Evolutionary conservation across 2,329 filamentous ascomycete genomes (phyloP).

Genomic region (Aspergillus udagawae): DNA sequence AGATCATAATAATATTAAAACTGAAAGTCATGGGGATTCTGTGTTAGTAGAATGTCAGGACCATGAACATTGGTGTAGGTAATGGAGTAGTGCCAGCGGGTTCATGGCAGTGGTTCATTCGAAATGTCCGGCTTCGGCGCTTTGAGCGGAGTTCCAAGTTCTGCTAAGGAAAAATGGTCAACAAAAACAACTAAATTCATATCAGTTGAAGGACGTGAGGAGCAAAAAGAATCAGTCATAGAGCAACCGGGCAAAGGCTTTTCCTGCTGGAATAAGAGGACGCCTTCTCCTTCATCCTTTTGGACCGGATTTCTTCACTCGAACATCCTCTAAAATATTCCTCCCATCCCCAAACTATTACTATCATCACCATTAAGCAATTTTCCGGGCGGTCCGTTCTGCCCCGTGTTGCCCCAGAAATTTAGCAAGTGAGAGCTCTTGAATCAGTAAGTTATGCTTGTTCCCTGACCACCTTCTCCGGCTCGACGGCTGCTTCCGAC

Average conservation of each 20-base stretch:
- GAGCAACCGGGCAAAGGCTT: slow-evolving; percentile 20
- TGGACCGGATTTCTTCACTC: slow-evolving; percentile 1
- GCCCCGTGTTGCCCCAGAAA: slow-evolving; percentile 10
- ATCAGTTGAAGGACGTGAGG: slow-evolving; percentile 3
- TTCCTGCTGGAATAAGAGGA: slow-evolving; percentile 21
- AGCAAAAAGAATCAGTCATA: slow-evolving; percentile 4
- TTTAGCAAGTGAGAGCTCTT: neutral
- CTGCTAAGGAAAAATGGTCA: slow-evolving; percentile 3
- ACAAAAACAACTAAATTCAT: slow-evolving; percentile 1
- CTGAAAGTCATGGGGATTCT: too few species aligned
- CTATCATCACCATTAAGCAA: slow-evolving; percentile 3
- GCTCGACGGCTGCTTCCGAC: slow-evolving; percentile 14
- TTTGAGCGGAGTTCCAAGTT: slow-evolving; percentile 8
- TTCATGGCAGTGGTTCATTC: slow-evolving; percentile 4
- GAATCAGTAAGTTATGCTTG: neutral
- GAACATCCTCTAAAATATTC: slow-evolving; percentile 5
- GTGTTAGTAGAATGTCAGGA: too few species aligned
- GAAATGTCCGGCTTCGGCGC: slow-evolving; percentile 29
- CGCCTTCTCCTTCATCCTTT: slow-evolving; percentile 1
- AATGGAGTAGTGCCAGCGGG: neutral
- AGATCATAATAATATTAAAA: too few species aligned
- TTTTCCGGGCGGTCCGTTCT: slow-evolving; percentile 22
- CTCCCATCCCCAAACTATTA: slow-evolving; percentile 2
- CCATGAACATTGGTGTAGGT: neutral
- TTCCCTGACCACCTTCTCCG: slow-evolving; percentile 3